Base-by-base conservation (phyloP, 352 stramenopile genomes). In the Phytophthora crassamura region DNA sequence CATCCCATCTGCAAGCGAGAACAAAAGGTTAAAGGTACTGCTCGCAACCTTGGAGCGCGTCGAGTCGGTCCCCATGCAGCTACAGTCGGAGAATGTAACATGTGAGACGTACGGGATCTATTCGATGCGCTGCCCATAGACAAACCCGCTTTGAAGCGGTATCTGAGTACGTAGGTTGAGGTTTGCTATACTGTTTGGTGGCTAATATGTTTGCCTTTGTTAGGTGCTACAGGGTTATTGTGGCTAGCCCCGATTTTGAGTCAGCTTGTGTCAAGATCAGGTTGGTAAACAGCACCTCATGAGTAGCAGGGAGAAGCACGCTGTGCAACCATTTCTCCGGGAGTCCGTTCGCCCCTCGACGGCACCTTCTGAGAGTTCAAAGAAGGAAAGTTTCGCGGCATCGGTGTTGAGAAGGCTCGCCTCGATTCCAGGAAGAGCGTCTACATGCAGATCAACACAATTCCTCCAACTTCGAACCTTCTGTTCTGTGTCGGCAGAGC, bases 71-170 rank as follows among this genome's bases (percentile, higher is more conserved):
- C 46, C 57, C 0, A 53, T 59, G 35, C 9, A 51, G 18, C 14
- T 52, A 7, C 57, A 53, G 15, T 45, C 20, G 0, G 39, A 65
- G 2, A 2, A 12, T 9, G 28, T 53, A 6, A 65, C 3, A 10
- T 58, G 18, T 58, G 46, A 25, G 45, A 53, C 20, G 46, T 57
- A 18, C n/a, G 45, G 34, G 20, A 25, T 20, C 35, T 57, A 7
- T 58, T 58, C 15, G 57, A 52, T 45, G 47, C 46, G 12, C 28
- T 65, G 16, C 28, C 58, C 14, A 48, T 52, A 30, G 7, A 51
- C n/a, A 52, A 53, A 4, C 41, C 53, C 1, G 32, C 6, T 30
- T 46, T 58, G 30, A 57, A 49, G 8, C 47, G n/a, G 7, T 48
- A 55, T 16, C 33, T 64, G 46, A 30, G 47, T 58, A 43, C 15